Evolutionary conservation across 768 basidiomycete species (phyloP).

Genomic region (Dacryopinax spathularia): DNA sequence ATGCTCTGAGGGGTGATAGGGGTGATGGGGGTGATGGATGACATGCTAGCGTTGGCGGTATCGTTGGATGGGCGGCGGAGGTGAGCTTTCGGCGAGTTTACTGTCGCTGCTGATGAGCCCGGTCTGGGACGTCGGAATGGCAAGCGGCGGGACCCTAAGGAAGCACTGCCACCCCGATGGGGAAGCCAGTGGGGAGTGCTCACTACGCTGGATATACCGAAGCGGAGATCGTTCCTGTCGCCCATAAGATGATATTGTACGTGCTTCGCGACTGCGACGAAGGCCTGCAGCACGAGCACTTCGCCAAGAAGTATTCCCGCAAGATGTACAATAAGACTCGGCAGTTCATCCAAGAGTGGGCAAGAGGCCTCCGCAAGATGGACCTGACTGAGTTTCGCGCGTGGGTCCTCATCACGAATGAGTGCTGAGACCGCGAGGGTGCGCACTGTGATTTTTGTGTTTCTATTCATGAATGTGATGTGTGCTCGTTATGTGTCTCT

Average conservation of each 20-base stretch:
- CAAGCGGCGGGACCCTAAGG: too few relatives aligned
- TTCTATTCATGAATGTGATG: slow-evolving; percentile 2
- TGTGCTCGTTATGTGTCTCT: not conserved
- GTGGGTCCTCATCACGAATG: not conserved
- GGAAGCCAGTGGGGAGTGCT: too few relatives aligned
- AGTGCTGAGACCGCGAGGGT: not conserved
- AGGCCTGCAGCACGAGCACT: slow-evolving; percentile 54
- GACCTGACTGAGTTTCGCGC: not conserved
- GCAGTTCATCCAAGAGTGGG: not conserved
- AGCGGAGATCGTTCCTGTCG: slow-evolving; percentile 61
- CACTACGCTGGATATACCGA: slow-evolving; percentile 82
- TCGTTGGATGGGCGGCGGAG: too few relatives aligned
- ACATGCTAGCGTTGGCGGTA: too few relatives aligned
- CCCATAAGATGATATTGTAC: slow-evolving; percentile 79
- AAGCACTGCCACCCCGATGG: too few relatives aligned
- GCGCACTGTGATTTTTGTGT: not conserved
- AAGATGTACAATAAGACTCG: slow-evolving; percentile 32
- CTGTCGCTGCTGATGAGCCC: too few relatives aligned
- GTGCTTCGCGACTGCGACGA: slow-evolving; percentile 36
- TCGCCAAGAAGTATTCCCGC: slow-evolving; percentile 78
- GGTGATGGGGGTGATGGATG: too few relatives aligned
- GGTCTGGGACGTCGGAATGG: too few relatives aligned
- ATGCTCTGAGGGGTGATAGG: too few relatives aligned
- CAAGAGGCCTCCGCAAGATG: not conserved
- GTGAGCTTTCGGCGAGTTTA: too few relatives aligned